A percentile compares a stretch with the other conserved stretches of the same genome.
These are phyloP conservation scores for Cordyceps militaris DNA, from an alignment of 2,329 filamentous ascomycete genomes.

Conservation along the genomic window DNA sequence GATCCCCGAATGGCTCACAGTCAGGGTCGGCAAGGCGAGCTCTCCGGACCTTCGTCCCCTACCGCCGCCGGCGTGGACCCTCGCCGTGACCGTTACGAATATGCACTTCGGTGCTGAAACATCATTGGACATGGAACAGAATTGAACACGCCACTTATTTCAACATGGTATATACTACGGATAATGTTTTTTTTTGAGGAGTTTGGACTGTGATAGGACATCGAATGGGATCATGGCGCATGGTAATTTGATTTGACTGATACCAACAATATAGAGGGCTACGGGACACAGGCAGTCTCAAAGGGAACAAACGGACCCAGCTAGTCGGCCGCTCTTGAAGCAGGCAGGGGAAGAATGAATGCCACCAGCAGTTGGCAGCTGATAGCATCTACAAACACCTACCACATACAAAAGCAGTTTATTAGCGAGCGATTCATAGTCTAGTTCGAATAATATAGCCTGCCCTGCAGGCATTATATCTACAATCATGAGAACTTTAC, in stretches of 20 bases:
- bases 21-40: conserved; percentile 23
- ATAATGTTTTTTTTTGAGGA: conserved; percentile 9
- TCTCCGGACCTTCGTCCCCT: conserved; percentile 21
- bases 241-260: conserved; percentile 9
- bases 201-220: conserved; percentile 11
- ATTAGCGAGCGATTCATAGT: conserved; percentile 9
- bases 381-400: conserved; percentile 6
- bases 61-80: conserved; percentile 15
- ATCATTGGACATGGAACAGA: background rate
- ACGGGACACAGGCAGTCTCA: conserved; percentile 10
- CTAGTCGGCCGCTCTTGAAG: conserved; percentile 5
- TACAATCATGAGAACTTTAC: background rate
- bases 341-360: background rate
- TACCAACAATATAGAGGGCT: conserved; percentile 12
- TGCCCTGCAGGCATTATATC: background rate
- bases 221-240: conserved; percentile 11
- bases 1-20: conserved; percentile 32
- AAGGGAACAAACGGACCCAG: conserved; percentile 11
- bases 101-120: conserved; percentile 16
- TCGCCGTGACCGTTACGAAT: conserved; percentile 17
- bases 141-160: conserved; percentile 9
- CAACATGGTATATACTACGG: background rate
- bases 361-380: conserved; percentile 1
- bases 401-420: conserved; percentile 3
- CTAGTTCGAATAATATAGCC: background rate